A percentile compares a stretch with the other conserved stretches of the same genome.
Evolutionary conservation across 208 protist genomes (phyloP).

Genomic region (Trypanosoma scelopori): DNA sequence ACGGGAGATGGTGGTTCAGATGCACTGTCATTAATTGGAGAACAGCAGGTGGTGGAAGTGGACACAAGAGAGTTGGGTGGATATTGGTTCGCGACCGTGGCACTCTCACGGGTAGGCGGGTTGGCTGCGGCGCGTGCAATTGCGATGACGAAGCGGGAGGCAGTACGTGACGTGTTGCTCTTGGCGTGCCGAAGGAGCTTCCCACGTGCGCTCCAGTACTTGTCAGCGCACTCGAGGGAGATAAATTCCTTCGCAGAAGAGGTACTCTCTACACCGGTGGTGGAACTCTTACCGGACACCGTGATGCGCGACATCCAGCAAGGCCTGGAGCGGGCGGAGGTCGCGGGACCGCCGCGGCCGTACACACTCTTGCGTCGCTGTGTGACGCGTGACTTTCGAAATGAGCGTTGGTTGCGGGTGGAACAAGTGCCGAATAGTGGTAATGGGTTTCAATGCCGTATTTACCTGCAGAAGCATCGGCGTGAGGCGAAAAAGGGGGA

Average conservation of each 20-base stretch:
- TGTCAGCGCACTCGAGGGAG: constrained; percentile 42
- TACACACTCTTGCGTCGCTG: constrained; percentile 34
- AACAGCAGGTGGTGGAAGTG: constrained; percentile 36
- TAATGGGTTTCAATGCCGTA: constrained; percentile 57
- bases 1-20: not conserved
- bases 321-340: constrained; percentile 24
- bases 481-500: constrained; percentile 45
- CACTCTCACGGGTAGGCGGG: constrained; percentile 51
- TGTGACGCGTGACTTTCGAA: constrained; percentile 39
- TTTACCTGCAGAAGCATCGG: constrained; percentile 61
- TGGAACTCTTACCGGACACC: constrained; percentile 56
- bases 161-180: constrained; percentile 53
- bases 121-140: constrained; percentile 69
- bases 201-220: constrained; percentile 57
- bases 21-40: not conserved
- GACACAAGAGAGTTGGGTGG: constrained; percentile 46
- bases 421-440: constrained; percentile 44
- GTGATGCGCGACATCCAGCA: constrained; percentile 41
- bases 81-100: constrained; percentile 78
- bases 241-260: constrained; percentile 48
- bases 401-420: constrained; percentile 60
- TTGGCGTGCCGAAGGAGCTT: constrained; percentile 76
- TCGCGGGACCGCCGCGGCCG: constrained; percentile 22
- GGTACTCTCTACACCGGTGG: constrained; percentile 54
- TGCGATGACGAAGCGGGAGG: constrained; percentile 53